These are phyloP conservation scores for Calocybe gangraenosa DNA, from an alignment of 768 basidiomycete genomes.

Conservation along the genomic window DNA sequence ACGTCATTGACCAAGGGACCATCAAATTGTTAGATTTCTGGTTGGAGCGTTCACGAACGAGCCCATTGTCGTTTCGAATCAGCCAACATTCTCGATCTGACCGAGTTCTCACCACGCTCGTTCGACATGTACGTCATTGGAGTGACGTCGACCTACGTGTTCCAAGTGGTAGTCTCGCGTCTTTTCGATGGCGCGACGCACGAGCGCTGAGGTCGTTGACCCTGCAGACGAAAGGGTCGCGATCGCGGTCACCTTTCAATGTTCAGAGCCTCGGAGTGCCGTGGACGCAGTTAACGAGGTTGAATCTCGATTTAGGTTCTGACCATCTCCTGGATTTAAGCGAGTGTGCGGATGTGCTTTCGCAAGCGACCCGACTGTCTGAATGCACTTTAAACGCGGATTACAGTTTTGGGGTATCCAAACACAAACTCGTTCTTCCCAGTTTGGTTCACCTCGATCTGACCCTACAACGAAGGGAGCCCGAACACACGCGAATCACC, in stretches of 20 bases:
- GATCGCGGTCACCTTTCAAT: conserved; percentile 20
- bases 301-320: conserved; percentile 33
- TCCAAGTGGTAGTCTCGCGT: conserved; percentile 20
- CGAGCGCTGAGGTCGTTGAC: conserved; percentile 28
- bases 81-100: conserved; percentile 20
- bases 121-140: conserved; percentile 33
- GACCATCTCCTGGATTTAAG: conserved; percentile 31
- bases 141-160: conserved; percentile 29
- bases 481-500: conserved; percentile 1
- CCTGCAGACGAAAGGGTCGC: conserved; percentile 24
- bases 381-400: conserved; percentile 29
- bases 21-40: conserved; percentile 27
- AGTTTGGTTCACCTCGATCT: conserved; percentile 29
- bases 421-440: conserved; percentile 21
- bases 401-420: conserved; percentile 20
- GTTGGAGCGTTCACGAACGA: conserved; percentile 32
- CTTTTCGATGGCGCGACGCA: conserved; percentile 19
- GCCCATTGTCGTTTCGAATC: conserved; percentile 29
- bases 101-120: conserved; percentile 25
- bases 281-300: conserved; percentile 34
- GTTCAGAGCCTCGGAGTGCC: conserved; percentile 25
- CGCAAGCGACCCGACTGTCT: conserved; percentile 25
- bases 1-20: conserved; percentile 14
- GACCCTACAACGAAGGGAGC: conserved; percentile 23
- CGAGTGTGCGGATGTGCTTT: conserved; percentile 30